Conservation (phyloP, 176 grass and related monocot species). For the Bothriochloa decipiens region DNA sequence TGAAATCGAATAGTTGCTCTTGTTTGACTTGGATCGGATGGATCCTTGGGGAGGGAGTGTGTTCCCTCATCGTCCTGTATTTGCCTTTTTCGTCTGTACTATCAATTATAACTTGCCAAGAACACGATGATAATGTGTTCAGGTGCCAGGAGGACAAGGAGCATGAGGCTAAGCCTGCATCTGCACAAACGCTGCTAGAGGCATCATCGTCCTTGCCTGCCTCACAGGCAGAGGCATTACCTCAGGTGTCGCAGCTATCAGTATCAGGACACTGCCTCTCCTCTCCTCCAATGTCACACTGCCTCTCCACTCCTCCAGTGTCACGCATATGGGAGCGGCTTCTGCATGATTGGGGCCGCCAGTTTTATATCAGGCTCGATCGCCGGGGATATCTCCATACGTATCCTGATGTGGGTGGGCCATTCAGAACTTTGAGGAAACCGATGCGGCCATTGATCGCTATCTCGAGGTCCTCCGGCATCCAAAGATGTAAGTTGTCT, state of each 20-base stretch:
- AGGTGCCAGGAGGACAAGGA: background rate
- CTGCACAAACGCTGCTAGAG: too few species aligned
- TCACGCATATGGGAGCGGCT: background rate
- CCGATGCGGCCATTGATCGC: background rate
- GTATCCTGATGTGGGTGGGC: slow-evolving; percentile 27
- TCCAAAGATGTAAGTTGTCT: slow-evolving; percentile 24
- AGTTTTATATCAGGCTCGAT: background rate
- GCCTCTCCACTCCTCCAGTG: too few species aligned
- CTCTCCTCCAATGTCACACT: too few species aligned
- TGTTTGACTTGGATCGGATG: background rate
- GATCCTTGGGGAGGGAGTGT: too few species aligned
- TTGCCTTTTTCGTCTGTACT: background rate
- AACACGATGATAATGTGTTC: background rate
- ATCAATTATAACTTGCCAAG: background rate
- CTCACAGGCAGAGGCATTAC: too few species aligned
- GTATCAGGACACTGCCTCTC: too few species aligned
- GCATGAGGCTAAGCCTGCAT: background rate
- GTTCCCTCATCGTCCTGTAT: background rate
- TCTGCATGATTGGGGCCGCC: background rate
- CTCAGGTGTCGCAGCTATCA: too few species aligned
- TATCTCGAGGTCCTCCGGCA: background rate
- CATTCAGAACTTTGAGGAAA: background rate
- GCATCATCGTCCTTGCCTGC: too few species aligned
- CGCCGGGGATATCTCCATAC: background rate
- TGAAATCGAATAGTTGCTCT: background rate